Evolutionary conservation across 495 filamentous ascomycete species (phyloP).

Genomic region (Parathielavia appendiculata): DNA sequence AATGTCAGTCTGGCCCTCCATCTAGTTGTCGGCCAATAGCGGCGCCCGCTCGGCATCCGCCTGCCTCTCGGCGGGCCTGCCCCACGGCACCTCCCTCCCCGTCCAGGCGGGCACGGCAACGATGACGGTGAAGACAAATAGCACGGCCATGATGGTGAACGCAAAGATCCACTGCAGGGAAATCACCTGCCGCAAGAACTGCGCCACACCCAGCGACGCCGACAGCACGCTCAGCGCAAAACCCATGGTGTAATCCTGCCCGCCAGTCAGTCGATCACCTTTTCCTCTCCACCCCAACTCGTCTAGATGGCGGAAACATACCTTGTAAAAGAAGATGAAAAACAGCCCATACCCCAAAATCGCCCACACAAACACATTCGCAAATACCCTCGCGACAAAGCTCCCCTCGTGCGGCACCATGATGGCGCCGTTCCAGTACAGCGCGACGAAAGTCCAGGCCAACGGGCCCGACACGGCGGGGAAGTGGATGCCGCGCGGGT

Average conservation of each 20-base stretch:
- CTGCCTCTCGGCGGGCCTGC: slow-evolving; percentile 18
- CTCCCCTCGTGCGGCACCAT: slow-evolving; percentile 54
- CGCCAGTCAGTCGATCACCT: background rate
- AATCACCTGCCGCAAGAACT: slow-evolving; percentile 64
- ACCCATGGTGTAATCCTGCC: slow-evolving; percentile 72
- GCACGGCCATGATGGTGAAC: slow-evolving; percentile 70
- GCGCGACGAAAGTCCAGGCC: slow-evolving; percentile 75
- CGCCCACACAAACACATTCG: slow-evolving; percentile 82
- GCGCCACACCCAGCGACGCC: slow-evolving; percentile 59
- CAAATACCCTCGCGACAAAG: slow-evolving; percentile 65
- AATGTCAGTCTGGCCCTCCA: too few species aligned
- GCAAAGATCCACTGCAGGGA: slow-evolving; percentile 90
- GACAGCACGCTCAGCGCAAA: slow-evolving; percentile 68
- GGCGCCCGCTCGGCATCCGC: slow-evolving; percentile 49
- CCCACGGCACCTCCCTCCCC: slow-evolving; percentile 43
- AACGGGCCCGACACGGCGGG: slow-evolving; percentile 70
- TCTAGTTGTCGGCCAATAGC: slow-evolving; percentile 46
- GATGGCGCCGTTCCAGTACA: slow-evolving; percentile 85
- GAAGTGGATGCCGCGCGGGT: slow-evolving; percentile 65
- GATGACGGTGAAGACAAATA: slow-evolving; percentile 59
- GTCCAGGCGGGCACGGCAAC: slow-evolving; percentile 61
- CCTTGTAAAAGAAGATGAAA: slow-evolving; percentile 62
- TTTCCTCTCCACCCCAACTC: background rate
- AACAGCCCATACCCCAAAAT: slow-evolving; percentile 67
- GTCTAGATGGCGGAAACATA: slow-evolving; percentile 20